phyloP scores from a whole-genome alignment of 2,329 filamentous ascomycete species.

The Paramyrothecium sp. region DNA sequence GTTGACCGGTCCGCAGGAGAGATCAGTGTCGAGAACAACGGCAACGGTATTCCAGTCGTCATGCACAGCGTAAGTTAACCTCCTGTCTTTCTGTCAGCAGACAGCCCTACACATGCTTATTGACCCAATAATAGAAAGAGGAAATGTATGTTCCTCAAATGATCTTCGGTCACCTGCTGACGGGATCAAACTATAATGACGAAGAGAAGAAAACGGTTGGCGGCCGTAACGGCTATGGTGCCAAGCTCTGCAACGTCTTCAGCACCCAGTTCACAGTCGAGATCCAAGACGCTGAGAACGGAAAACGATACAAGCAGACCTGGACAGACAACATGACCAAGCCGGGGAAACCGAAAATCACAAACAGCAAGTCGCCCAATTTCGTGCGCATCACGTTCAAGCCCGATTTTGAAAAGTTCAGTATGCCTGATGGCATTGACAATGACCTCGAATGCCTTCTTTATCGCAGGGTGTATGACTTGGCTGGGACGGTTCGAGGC shows the following conservation, averaged over 20 bases:
- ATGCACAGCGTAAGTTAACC: too few relatives aligned
- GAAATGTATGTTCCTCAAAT: slow-evolving; percentile 93
- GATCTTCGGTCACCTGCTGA: slow-evolving; percentile 94
- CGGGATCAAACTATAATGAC: slow-evolving; percentile 96
- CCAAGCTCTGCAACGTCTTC: slow-evolving; percentile 98
- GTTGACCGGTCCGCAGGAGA: slow-evolving; percentile 78
- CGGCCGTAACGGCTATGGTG: slow-evolving; percentile 96
- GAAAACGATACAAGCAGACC: slow-evolving; percentile 92
- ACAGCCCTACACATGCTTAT: too few relatives aligned
- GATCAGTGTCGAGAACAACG: slow-evolving; percentile 95
- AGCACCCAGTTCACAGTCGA: slow-evolving; percentile 89
- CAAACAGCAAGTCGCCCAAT: slow-evolving; percentile 67
- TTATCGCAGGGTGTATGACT: slow-evolving; percentile 90
- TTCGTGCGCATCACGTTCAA: slow-evolving; percentile 93
- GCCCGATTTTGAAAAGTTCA: slow-evolving; percentile 84
- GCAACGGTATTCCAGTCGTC: slow-evolving; percentile 90
- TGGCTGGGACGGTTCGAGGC: slow-evolving; percentile 81
- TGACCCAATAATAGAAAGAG: too few relatives aligned
- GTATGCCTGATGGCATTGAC: slow-evolving; percentile 82
- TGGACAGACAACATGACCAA: slow-evolving; percentile 96
- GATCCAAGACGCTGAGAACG: slow-evolving; percentile 79
- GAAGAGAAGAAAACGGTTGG: slow-evolving; percentile 92
- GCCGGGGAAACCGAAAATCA: slow-evolving; percentile 89
- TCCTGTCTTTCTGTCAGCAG: too few relatives aligned
- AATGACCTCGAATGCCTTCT: slow-evolving; percentile 90